Conservation (phyloP, 2,329 filamentous ascomycete species). For the Drechslerella coelobrocha region DNA sequence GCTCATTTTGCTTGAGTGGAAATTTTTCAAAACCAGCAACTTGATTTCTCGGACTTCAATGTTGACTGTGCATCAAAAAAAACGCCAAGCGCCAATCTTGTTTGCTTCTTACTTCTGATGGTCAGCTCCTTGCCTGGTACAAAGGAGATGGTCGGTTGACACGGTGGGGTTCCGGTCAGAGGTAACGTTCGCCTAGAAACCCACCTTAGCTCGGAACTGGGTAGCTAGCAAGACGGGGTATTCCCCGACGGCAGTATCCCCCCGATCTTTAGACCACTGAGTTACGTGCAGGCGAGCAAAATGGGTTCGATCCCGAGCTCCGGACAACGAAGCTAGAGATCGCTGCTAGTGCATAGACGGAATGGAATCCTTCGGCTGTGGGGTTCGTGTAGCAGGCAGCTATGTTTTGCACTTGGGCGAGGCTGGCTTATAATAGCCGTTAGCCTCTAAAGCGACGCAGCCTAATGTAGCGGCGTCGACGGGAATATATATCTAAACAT, state of each 20-base stretch:
- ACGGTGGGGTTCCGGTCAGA: constrained; percentile 24
- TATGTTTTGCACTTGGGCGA: constrained; percentile 20
- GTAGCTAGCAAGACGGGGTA: constrained; percentile 25
- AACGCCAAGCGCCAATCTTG: constrained; percentile 38
- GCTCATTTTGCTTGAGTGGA: constrained; percentile 16
- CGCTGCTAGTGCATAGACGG: constrained; percentile 47
- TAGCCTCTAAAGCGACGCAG: neutral
- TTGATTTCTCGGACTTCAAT: neutral
- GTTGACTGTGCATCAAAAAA: constrained; percentile 3
- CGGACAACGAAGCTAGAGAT: constrained; percentile 46
- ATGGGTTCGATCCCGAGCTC: constrained; percentile 48
- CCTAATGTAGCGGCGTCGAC: neutral
- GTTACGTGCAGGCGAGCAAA: constrained; percentile 32
- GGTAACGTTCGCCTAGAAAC: constrained; percentile 25
- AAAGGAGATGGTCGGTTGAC: constrained; percentile 16
- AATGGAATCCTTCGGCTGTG: constrained; percentile 35
- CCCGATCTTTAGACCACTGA: constrained; percentile 32
- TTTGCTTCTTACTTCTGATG: constrained; percentile 27
- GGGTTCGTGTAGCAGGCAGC: constrained; percentile 37
- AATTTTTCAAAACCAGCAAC: neutral
- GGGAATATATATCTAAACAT: neutral
- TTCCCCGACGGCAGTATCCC: constrained; percentile 44
- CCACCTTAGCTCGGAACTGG: constrained; percentile 7
- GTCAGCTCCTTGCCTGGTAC: neutral
- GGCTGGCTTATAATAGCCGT: constrained; percentile 12